Base-by-base conservation (phyloP, 768 basidiomycete species). In the Phaeotremella skinneri region DNA sequence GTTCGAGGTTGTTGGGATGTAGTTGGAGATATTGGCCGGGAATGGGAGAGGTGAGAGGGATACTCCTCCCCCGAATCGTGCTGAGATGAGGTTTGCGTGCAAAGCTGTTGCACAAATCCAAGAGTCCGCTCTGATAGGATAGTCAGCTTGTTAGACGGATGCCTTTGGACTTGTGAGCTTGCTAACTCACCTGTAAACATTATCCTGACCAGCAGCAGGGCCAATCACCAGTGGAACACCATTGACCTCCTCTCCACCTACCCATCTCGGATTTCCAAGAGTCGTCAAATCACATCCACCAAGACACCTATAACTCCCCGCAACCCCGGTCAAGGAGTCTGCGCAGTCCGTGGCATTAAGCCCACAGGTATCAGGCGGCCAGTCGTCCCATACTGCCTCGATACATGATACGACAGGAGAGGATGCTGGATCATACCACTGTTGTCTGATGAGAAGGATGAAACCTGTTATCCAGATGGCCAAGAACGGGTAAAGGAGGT, bases 31-130 rank as follows among this genome's bases (percentile, higher is more conserved):
- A 23, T 20, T 49, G 14, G 47, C 30, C 5, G 63, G 62, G 45
- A 57, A 68, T 3, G 51, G 47, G 11, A 64, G 26, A 2, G 67
- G 30, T 16, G 63, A 58, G 56, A 70, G 47, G 21, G 39, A 49
- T 25, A 73, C 52, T 34, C 63, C 66, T 6, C 72, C 72, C 2
- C 72, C 72, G 2, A 62, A 41, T 0, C 49, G 54, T 1, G 55
- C 31, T 3, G 63, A 62, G 49, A 70, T 68, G 16, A 60, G 34
- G 2, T 48, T 50, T 3, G 72, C 55, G 34, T 70, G 69, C 4
- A 73, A 60, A 4, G 69, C 72, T 5, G 72, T 45, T n/a, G 72
- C 56, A 49, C 72, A 73, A 16, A 70, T 41, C 72, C 72, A 73
- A 11, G 69, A 70, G 42, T 73, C 72, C 25, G 69, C 72, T 11